Percentiles rank a stretch among this genome's conserved stretches.
Conservation (phyloP, 768 basidiomycete species). For the Cytidiella melzeri region DNA sequence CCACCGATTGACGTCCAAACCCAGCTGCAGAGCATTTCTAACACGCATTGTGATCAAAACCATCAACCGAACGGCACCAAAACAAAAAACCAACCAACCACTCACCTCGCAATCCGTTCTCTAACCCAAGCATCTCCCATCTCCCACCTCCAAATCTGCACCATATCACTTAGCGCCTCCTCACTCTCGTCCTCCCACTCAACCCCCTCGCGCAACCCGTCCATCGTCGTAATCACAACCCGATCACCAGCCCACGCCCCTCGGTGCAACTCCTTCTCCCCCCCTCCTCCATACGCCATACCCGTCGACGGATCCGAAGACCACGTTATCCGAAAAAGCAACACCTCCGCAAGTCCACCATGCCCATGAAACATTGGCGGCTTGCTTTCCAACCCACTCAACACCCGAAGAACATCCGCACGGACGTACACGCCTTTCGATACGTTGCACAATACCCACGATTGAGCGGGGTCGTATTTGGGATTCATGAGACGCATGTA, state of each 20-base stretch:
- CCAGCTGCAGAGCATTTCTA: too few relatives aligned
- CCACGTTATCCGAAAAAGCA: neutral
- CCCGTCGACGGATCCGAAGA: neutral
- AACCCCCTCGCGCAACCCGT: neutral
- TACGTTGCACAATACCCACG: slow-evolving; percentile 10
- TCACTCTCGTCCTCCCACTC: slow-evolving; percentile 5
- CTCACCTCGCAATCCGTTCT: neutral
- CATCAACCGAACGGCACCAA: too few relatives aligned
- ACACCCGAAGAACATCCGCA: neutral
- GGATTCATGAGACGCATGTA: neutral
- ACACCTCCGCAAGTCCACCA: neutral
- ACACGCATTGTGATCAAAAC: too few relatives aligned
- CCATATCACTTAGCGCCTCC: neutral
- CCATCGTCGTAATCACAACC: neutral
- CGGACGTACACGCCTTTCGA: slow-evolving; percentile 8
- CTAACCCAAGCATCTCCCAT: neutral
- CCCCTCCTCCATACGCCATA: neutral
- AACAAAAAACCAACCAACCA: neutral
- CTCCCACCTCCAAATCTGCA: neutral
- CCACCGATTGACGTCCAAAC: too few relatives aligned
- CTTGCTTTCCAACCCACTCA: neutral
- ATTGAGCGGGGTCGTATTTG: neutral
- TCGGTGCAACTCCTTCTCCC: neutral
- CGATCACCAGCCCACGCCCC: slow-evolving; percentile 5
- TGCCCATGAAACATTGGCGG: neutral